Conservation (phyloP, 805 yeast genomes). For the Ogataea chonburiensis region DNA sequence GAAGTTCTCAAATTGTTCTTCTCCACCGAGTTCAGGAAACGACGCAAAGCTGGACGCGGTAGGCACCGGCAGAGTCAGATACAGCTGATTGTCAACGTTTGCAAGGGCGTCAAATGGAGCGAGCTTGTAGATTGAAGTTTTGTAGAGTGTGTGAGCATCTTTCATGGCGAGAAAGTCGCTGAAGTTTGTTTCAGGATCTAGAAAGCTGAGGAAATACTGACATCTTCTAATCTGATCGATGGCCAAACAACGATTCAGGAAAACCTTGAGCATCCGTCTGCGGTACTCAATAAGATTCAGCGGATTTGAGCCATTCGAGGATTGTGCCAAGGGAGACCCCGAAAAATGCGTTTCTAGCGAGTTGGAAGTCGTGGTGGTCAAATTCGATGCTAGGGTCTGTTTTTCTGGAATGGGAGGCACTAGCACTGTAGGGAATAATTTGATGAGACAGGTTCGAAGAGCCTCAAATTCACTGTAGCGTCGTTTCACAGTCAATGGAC, state of each 20-base stretch:
- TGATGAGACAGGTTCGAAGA: slow-evolving; percentile 65
- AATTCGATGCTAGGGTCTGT: slow-evolving; percentile 51
- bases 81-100: slow-evolving; percentile 53
- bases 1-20: slow-evolving; percentile 32
- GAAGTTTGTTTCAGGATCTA: slow-evolving; percentile 87
- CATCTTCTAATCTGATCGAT: slow-evolving; percentile 56
- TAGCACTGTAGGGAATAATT: slow-evolving; percentile 74
- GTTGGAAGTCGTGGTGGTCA: slow-evolving; percentile 31
- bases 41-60: slow-evolving; percentile 27
- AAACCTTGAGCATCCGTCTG: slow-evolving; percentile 70
- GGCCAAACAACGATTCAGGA: slow-evolving; percentile 70
- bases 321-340: slow-evolving; percentile 2
- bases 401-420: slow-evolving; percentile 95
- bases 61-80: slow-evolving; percentile 63
- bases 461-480: slow-evolving; percentile 92
- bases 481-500: slow-evolving; percentile 62
- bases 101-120: slow-evolving; percentile 60
- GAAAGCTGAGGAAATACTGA: slow-evolving; percentile 67
- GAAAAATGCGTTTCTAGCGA: slow-evolving; percentile 20
- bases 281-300: slow-evolving; percentile 51
- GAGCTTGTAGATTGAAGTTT: slow-evolving; percentile 48
- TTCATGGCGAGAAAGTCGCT: slow-evolving; percentile 63
- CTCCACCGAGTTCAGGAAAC: slow-evolving; percentile 28
- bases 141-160: slow-evolving; percentile 52
- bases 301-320: slow-evolving; percentile 9